Conservation (phyloP, 2,329 filamentous ascomycete genomes). For the Pleomassaria siparia region DNA sequence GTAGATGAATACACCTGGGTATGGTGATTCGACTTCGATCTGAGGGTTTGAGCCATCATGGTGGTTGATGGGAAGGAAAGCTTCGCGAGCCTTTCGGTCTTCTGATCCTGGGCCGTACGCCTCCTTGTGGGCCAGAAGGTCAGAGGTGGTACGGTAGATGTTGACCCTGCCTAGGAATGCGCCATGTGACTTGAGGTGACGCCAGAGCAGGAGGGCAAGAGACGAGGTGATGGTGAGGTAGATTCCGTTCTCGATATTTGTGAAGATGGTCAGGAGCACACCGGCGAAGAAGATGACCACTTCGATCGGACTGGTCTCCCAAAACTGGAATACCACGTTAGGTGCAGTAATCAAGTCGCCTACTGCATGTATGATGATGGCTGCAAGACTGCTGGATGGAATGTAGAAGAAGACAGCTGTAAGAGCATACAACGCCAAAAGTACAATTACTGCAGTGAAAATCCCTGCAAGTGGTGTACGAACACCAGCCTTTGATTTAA, state of each 20-base stretch:
- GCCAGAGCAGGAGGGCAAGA: constrained; percentile 76
- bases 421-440: constrained; percentile 86
- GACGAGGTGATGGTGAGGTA: constrained; percentile 83
- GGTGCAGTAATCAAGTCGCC: constrained; percentile 89
- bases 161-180: constrained; percentile 76
- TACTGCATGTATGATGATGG: constrained; percentile 94
- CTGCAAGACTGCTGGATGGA: constrained; percentile 75
- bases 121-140: constrained; percentile 17
- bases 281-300: constrained; percentile 91
- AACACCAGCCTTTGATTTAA: constrained; percentile 95
- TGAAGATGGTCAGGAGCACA: constrained; percentile 86
- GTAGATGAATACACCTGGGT: constrained; percentile 94
- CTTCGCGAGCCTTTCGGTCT: constrained; percentile 21
- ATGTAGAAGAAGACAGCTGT: constrained; percentile 94
- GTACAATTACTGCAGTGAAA: constrained; percentile 81
- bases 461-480: constrained; percentile 87
- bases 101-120: constrained; percentile 43
- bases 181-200: constrained; percentile 79
- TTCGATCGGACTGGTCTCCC: constrained; percentile 87
- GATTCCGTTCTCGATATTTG: constrained; percentile 86
- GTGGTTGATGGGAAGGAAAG: constrained; percentile 72
- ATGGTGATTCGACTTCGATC: constrained; percentile 75
- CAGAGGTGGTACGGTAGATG: constrained; percentile 61
- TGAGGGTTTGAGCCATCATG: constrained; percentile 88
- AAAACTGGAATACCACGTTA: constrained; percentile 92